Evolutionary conservation across 805 yeast genomes (phyloP).

Genomic region (Sugiyamaella marilandica): DNA sequence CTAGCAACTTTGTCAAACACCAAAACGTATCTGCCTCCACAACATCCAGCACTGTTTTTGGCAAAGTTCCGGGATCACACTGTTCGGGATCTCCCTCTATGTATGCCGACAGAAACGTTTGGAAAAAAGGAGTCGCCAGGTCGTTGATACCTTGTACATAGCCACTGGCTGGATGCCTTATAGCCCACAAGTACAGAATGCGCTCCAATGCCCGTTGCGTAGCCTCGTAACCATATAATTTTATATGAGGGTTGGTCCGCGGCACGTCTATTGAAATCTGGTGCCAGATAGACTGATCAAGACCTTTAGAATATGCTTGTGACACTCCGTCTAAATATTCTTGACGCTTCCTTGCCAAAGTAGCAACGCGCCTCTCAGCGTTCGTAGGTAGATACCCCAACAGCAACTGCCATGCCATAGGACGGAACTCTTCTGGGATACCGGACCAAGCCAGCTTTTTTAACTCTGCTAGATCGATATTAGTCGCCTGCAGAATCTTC

Average conservation of each 20-base stretch:
- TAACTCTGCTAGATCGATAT: constrained; percentile 63
- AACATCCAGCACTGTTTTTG: constrained; percentile 54
- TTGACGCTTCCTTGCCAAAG: constrained; percentile 72
- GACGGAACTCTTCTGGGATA: constrained; percentile 73
- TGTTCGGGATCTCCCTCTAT: constrained; percentile 47
- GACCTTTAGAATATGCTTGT: constrained; percentile 55
- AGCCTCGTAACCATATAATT: constrained; percentile 59
- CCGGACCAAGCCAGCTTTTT: constrained; percentile 92
- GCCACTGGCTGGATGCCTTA: constrained; percentile 95
- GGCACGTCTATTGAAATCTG: constrained; percentile 94
- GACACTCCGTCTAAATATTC: constrained; percentile 76
- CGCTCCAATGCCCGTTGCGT: constrained; percentile 79
- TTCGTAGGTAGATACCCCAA: constrained; percentile 90
- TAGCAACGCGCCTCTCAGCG: constrained; percentile 62
- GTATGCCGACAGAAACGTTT: constrained; percentile 73
- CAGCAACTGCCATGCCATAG: constrained; percentile 82
- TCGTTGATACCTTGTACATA: constrained; percentile 98
- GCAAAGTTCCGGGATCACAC: constrained; percentile 58
- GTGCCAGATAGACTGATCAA: constrained; percentile 84
- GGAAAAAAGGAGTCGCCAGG: constrained; percentile 86
- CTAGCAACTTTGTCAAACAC: constrained; percentile 88
- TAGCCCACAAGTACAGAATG: constrained; percentile 87
- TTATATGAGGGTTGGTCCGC: constrained; percentile 82
- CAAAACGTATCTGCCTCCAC: constrained; percentile 96
- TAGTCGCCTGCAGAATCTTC: constrained; percentile 47